These are phyloP conservation scores for Trichoderma polysporum DNA, from an alignment of 2,329 filamentous ascomycete species.

Conservation along the genomic window DNA sequence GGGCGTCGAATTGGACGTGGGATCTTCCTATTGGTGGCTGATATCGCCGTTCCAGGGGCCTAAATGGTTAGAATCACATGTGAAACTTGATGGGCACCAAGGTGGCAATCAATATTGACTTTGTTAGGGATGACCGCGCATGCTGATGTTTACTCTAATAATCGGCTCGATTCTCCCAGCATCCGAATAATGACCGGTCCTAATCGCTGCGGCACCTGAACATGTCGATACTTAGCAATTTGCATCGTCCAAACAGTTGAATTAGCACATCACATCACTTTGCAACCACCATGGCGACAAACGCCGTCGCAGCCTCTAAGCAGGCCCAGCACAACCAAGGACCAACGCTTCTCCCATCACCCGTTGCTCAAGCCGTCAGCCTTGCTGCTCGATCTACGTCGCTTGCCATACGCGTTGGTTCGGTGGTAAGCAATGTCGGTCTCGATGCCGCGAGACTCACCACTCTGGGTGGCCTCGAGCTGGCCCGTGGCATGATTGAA, in stretches of 20 bases:
- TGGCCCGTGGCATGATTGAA: conserved; percentile 56
- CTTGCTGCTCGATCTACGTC: conserved; percentile 60
- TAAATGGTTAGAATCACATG: conserved; percentile 8
- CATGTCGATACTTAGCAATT: background rate
- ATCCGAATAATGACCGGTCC: background rate
- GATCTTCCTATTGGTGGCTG: conserved; percentile 13
- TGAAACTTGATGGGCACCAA: conserved; percentile 16
- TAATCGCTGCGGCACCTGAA: background rate
- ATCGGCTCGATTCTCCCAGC: background rate
- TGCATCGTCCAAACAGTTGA: background rate
- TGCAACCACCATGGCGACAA: background rate
- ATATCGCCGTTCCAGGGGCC: background rate
- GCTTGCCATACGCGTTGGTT: conserved; percentile 54
- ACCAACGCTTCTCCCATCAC: conserved; percentile 55
- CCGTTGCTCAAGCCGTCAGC: conserved; percentile 59
- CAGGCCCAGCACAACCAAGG: conserved; percentile 8
- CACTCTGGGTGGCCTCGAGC: conserved; percentile 56
- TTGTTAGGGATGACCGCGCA: background rate
- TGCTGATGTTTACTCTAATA: conserved; percentile 2
- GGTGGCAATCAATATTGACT: conserved; percentile 6
- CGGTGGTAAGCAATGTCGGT: conserved; percentile 51
- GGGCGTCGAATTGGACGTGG: conserved; percentile 16
- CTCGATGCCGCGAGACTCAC: conserved; percentile 56
- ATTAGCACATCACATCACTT: background rate
- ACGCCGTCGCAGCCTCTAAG: background rate